Evolutionary conservation across 2,329 filamentous ascomycete genomes (phyloP).

Genomic region (Fusarium phyllophilum): DNA sequence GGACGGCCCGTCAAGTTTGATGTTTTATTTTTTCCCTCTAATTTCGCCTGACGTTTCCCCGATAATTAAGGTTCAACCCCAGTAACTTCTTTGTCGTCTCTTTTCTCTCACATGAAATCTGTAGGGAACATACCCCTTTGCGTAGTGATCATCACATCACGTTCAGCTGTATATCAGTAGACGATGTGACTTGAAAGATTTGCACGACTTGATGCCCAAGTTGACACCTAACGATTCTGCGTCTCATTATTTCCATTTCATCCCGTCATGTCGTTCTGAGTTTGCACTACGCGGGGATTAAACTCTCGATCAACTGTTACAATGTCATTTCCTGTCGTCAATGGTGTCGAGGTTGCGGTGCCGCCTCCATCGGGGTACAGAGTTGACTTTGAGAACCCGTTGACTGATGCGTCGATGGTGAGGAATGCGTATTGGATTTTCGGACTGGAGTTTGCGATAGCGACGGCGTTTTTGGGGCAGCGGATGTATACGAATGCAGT

Average conservation of each 20-base stretch:
- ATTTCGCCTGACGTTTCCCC: not conserved
- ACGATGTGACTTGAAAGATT: not conserved
- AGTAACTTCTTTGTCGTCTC: not conserved
- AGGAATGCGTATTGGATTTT: conserved; percentile 20
- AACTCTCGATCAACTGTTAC: not conserved
- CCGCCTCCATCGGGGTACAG: not conserved
- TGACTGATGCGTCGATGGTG: conserved; percentile 6
- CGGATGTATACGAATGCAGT: conserved; percentile 21
- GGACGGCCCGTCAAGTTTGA: not conserved
- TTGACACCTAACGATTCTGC: not conserved
- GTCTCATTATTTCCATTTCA: not conserved
- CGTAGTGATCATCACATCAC: not conserved
- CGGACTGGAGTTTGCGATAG: conserved; percentile 1
- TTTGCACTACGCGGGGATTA: not conserved
- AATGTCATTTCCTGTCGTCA: conserved; percentile 10
- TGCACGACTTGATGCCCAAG: not conserved
- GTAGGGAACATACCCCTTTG: not conserved
- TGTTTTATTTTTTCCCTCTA: not conserved
- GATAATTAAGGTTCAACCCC: not conserved
- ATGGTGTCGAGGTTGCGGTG: conserved; percentile 13
- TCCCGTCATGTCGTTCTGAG: not conserved
- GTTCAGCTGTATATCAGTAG: not conserved
- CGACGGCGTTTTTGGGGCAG: conserved; percentile 5
- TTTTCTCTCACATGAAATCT: not conserved
- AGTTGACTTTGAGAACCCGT: not conserved